These are phyloP conservation scores for Pilaira anomala DNA, from an alignment of 192 early-diverging fungal genomes.

Conservation along the genomic window DNA sequence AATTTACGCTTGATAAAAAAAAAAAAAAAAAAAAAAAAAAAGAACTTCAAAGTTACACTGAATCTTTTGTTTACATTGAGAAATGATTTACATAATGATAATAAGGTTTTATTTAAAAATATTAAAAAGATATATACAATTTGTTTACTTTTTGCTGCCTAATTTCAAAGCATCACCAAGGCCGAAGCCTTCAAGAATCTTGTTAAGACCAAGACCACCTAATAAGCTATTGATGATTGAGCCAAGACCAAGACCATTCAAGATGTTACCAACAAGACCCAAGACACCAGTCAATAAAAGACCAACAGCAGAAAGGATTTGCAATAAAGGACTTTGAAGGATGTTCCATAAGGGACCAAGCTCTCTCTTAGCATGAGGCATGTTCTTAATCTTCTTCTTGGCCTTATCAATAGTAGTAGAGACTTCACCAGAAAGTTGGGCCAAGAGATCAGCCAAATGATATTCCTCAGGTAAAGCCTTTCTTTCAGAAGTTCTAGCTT, in stretches of 20 bases:
- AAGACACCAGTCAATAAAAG: constrained; percentile 22
- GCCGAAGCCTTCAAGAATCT: constrained; percentile 22
- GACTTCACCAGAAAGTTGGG: constrained; percentile 23
- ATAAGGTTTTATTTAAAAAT: no score
- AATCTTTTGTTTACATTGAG: no score
- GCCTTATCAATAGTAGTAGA: constrained; percentile 22
- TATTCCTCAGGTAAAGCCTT: constrained; percentile 23
- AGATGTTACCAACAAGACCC: constrained; percentile 20
- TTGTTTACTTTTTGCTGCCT: constrained; percentile 15
- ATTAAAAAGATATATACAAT: no score
- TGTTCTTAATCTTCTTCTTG: constrained; percentile 23
- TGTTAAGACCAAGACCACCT: constrained; percentile 24
- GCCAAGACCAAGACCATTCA: constrained; percentile 24
- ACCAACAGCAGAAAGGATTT: constrained; percentile 26
- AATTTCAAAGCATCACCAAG: constrained; percentile 12
- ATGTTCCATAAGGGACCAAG: constrained; percentile 22
- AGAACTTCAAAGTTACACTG: no score
- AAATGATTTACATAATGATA: no score
- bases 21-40: no score
- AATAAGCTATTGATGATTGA: constrained; percentile 21
- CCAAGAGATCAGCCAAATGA: constrained; percentile 15
- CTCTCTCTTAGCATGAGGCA: constrained; percentile 20
- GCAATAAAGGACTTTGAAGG: constrained; percentile 24
- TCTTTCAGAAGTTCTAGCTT: constrained; percentile 11
- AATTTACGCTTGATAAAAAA: no score